Evolutionary conservation across 1,284 basidiomycete genomes (phyloP).

Genomic region (Malassezia obtusa): DNA sequence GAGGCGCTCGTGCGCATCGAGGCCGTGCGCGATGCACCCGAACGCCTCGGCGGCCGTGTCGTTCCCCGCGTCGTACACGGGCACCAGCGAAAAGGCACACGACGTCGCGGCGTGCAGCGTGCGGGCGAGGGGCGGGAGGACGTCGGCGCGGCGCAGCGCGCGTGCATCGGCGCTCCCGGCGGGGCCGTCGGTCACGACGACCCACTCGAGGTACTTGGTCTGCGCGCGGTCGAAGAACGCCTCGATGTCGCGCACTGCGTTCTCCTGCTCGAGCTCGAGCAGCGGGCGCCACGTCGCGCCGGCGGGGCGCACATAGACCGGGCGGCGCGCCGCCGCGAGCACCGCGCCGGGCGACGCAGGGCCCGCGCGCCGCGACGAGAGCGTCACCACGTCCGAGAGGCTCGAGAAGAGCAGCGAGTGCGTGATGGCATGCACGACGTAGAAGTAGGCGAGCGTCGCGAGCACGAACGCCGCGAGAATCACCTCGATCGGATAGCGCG

Average conservation of each 20-base stretch:
- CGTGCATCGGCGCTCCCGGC: not conserved
- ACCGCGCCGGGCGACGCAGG: not conserved
- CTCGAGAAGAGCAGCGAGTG: conserved; percentile 51
- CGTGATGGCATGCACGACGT: conserved; percentile 74
- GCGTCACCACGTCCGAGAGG: conserved; percentile 20
- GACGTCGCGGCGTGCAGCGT: not conserved
- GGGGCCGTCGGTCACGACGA: conserved; percentile 6
- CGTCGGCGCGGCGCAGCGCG: not conserved
- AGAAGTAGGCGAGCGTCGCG: conserved; percentile 82
- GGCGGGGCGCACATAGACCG: conserved; percentile 3
- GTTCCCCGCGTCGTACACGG: not conserved
- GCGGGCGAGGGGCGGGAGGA: conserved; percentile 4
- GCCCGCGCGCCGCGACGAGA: not conserved
- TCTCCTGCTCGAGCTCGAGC: not conserved
- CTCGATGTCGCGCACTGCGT: not conserved
- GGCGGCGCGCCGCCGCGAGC: not conserved
- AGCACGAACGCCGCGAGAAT: conserved; percentile 77
- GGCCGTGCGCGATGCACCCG: conserved; percentile 2
- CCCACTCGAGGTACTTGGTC: conserved; percentile 12
- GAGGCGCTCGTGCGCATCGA: not conserved
- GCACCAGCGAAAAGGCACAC: conserved; percentile 7
- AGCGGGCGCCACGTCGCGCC: conserved; percentile 1
- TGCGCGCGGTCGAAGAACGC: not conserved
- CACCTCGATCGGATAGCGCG: conserved; percentile 59
- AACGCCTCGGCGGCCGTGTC: conserved; percentile 9